Percentiles rank a stretch among this genome's conserved stretches.
phyloP scores from a whole-genome alignment of 2,329 filamentous ascomycete genomes.

The Monascus ruber region DNA sequence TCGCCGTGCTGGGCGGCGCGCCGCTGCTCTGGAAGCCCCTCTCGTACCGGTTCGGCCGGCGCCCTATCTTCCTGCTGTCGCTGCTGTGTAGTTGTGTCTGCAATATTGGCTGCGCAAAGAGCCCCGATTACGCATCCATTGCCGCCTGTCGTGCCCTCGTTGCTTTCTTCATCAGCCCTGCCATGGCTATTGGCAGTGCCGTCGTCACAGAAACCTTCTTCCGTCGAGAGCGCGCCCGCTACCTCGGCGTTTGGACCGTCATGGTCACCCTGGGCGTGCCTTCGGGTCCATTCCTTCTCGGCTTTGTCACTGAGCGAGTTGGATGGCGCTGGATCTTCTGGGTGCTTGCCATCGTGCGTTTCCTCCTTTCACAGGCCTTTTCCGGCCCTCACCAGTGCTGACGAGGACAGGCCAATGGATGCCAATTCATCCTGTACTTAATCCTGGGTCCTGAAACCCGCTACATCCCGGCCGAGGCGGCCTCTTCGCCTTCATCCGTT shows the following conservation, averaged over 20 bases:
- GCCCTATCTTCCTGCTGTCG: conserved; percentile 44
- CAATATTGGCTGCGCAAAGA: conserved; percentile 45
- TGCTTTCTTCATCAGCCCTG: conserved; percentile 46
- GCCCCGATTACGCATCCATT: conserved; percentile 39
- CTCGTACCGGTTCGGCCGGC: conserved; percentile 42
- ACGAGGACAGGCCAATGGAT: conserved; percentile 39
- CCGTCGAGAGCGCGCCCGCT: conserved; percentile 41
- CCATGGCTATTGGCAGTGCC: conserved; percentile 43
- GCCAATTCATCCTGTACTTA: conserved; percentile 46
- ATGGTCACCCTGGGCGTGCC: conserved; percentile 41
- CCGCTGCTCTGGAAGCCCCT: conserved; percentile 49
- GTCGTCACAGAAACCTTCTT: conserved; percentile 50
- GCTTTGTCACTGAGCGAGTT: conserved; percentile 39
- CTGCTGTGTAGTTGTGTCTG: conserved; percentile 36
- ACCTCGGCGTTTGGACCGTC: conserved; percentile 49
- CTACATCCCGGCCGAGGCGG: conserved; percentile 26
- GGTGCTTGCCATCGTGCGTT: conserved; percentile 42
- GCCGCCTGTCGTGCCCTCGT: conserved; percentile 41
- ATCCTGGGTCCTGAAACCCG: conserved; percentile 46
- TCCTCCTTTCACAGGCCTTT: neutral
- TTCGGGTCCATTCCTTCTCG: conserved; percentile 24
- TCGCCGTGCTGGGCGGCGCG: conserved; percentile 42
- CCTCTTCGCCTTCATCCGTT: conserved; percentile 2
- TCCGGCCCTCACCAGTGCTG: conserved; percentile 7
- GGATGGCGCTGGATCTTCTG: conserved; percentile 51